Base-by-base conservation (phyloP, 1,284 basidiomycete genomes). In the Apiotrichum sp. region DNA sequence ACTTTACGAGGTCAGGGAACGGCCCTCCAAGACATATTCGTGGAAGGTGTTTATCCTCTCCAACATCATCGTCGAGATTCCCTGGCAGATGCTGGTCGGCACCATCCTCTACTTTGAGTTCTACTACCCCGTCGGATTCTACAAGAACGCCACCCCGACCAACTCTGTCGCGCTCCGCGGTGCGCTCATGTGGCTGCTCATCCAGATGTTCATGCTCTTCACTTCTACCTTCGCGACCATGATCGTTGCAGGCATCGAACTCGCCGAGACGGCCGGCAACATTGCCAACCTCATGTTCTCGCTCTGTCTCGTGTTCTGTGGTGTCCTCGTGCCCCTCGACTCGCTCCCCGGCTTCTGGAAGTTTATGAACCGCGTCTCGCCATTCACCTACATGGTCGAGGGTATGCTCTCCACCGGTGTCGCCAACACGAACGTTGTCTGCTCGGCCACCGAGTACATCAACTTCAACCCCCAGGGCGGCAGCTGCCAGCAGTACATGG, bases 321-420 rank as follows among this genome's bases (percentile, higher is more conserved):
- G 91, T 76, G 74, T 78, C 38, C 65, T 78, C 13, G 74, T 70
- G 22, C 62, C 72, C 1, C 57, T 62, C 48, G 41, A 61, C 34
- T 54, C 63, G 34, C 81, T 89, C 6, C 85, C 84, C 6, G 66
- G 68, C 11, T 89, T 87, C 85, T 89, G 87, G 88, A 78, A 78
- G 62, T 91, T 88, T 85, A 87, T 89, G 85, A 88, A 89, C 74
- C 81, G 80, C 49, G 72, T 87, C 5, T 87, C 86, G 2, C 88
- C 88, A 0, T 89, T 84, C 74, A 87, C 86, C 7, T 78, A 75
- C 60, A 57, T 78, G 29, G 69, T 76, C 43, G 77, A 78, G 55
- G 75, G 74, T 10, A 70, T 79, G 52, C 64, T 78, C 14, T 89
- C 89, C 66, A 67, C 71, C 31, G 69, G 68, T 66, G 68, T 70